phyloP scores from a whole-genome alignment of 495 filamentous ascomycete genomes.

The Penicilliopsis zonata region DNA sequence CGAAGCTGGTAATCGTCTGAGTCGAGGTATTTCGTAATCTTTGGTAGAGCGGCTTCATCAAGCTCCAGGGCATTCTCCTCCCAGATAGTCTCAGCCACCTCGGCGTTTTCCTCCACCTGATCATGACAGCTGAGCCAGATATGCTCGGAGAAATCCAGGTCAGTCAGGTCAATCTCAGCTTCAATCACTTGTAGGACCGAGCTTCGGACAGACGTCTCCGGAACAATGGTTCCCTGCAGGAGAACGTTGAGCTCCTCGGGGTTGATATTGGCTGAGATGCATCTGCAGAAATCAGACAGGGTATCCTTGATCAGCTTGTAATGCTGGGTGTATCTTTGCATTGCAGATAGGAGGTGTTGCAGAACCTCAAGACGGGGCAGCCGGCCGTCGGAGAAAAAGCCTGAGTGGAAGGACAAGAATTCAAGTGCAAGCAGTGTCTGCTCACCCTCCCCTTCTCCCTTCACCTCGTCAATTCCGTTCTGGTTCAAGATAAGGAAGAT shows the following conservation, averaged over 20 bases:
- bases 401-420: constrained; percentile 77
- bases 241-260: constrained; percentile 57
- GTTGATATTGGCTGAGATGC: constrained; percentile 63
- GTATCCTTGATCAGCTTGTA: constrained; percentile 92
- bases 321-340: constrained; percentile 84
- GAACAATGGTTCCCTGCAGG: constrained; percentile 60
- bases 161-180: constrained; percentile 80
- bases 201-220: constrained; percentile 69
- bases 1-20: constrained; percentile 68
- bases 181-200: constrained; percentile 84
- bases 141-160: constrained; percentile 72
- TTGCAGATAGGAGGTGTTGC: constrained; percentile 55
- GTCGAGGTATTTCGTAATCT: constrained; percentile 67
- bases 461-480: constrained; percentile 59
- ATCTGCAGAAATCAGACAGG: constrained; percentile 69
- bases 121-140: constrained; percentile 92
- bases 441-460: constrained; percentile 63
- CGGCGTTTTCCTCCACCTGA: constrained; percentile 74
- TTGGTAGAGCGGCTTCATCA: constrained; percentile 46
- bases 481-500: constrained; percentile 61
- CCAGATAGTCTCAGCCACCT: constrained; percentile 81
- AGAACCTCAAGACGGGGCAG: constrained; percentile 69
- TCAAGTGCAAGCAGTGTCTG: constrained; percentile 87
- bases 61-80: constrained; percentile 78
- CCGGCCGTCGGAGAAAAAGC: constrained; percentile 53